phyloP scores from a whole-genome alignment of 2,329 filamentous ascomycete genomes.

The Paecilomyces niveus region DNA sequence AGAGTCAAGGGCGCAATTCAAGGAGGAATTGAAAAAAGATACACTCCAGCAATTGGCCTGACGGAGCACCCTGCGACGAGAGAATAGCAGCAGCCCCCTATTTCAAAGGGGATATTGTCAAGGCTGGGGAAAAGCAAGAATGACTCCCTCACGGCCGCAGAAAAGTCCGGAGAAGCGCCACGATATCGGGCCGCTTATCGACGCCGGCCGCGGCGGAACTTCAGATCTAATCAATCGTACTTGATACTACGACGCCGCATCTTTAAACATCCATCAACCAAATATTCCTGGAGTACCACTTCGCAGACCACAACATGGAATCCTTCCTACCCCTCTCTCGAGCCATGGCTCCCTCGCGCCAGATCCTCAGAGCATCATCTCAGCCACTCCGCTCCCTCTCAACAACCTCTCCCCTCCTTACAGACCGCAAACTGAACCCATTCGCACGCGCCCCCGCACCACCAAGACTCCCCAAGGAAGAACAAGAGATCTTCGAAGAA shows the following conservation, averaged over 20 bases:
- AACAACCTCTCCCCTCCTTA: conserved; percentile 5
- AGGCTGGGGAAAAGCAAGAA: neutral
- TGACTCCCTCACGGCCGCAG: neutral
- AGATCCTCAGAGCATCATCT: conserved; percentile 12
- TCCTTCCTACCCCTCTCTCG: neutral
- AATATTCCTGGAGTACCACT: neutral
- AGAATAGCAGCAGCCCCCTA: neutral
- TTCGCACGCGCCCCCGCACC: conserved; percentile 57
- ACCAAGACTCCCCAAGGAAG: conserved; percentile 76
- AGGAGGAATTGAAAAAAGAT: conserved; percentile 2
- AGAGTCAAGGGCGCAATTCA: neutral
- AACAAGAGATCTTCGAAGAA: conserved; percentile 84
- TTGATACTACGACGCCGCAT: neutral
- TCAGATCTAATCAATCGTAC: neutral
- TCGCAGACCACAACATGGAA: neutral
- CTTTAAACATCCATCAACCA: neutral
- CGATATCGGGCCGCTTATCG: conserved; percentile 18
- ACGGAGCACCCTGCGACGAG: conserved; percentile 1
- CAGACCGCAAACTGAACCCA: conserved; percentile 20
- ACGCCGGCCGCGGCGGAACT: conserved; percentile 10
- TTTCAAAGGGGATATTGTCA: neutral
- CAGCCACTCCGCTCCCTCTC: conserved; percentile 11
- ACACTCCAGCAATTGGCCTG: neutral
- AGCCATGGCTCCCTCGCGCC: neutral
- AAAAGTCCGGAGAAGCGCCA: conserved; percentile 12